Evolutionary conservation across 768 basidiomycete species (phyloP), one percentile per base, ranked within the genome.

Genomic region (Lactarius deliciosus): DNA sequence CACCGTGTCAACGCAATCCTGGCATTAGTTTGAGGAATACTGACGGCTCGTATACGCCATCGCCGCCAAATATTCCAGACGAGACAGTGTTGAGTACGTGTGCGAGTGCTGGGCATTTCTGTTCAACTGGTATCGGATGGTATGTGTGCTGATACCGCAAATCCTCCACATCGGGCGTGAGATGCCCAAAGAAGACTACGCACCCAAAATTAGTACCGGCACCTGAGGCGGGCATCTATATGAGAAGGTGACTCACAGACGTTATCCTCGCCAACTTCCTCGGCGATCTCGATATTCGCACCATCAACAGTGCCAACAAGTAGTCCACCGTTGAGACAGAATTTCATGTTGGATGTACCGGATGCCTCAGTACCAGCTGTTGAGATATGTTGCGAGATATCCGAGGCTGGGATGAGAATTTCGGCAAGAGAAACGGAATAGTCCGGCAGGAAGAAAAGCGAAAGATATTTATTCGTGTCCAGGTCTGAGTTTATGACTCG

Each of bases 341-440:
- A 94, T 77, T 91, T 91, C 89, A 92, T 91, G 78, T 91, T 92
- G 8, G 87, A 90, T 47, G 89, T 90, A 40, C 88, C 89, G 1
- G 86, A 87, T 13, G 90, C 89, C 75, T 98, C 95, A 2, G 96
- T 98, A 43, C 96, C 96, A 3, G 96, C 97, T 16, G 96, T 98
- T 28, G 92, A 95, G 77, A 99, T 98, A 77, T 98, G 96, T 74
- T 97, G 93, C 68, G 87, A 90, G 79, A 98, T 91, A 76, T 98
- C 95, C 34, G 91, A 90, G 15, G 96, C 92, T n/a, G 91, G 92
- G 66, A 94, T 91, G 71, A 95, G 81, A 28, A 95, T 79, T 74
- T 94, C 92, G 1, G 92, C 90, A 56, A 91, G 77, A 56, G 89
- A 90, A 45, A 91, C 93, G 1, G 88, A 90, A 79, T 99, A 99